Percentiles rank a stretch among this genome's conserved stretches.
Evolutionary conservation across 805 yeast species (phyloP).

Genomic region (Candida yuanshanica): DNA sequence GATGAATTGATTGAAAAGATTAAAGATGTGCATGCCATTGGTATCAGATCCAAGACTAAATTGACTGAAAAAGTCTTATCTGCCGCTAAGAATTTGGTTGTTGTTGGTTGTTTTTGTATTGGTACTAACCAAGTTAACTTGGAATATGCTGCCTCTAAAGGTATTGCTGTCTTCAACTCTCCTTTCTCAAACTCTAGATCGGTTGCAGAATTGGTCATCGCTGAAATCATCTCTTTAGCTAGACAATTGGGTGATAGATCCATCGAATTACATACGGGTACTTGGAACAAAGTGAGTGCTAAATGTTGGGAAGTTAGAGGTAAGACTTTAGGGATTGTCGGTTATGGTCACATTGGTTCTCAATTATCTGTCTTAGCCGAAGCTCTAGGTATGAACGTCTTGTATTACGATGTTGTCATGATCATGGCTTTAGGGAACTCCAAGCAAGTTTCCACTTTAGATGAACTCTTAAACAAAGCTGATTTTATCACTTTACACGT

Average conservation of each 20-base stretch:
- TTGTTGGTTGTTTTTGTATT: conserved; percentile 96
- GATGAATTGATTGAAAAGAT: conserved; percentile 93
- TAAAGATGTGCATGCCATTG: conserved; percentile 90
- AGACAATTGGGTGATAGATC: conserved; percentile 97
- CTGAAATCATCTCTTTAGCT: conserved; percentile 88
- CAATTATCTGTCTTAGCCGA: conserved; percentile 96
- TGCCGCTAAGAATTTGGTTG: conserved; percentile 85
- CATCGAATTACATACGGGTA: conserved; percentile 90
- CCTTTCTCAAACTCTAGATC: conserved; percentile 98
- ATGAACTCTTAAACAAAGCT: conserved; percentile 71
- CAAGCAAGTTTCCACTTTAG: conserved; percentile 79
- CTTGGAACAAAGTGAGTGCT: conserved; percentile 94
- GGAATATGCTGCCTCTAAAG: conserved; percentile 83
- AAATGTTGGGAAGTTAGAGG: conserved; percentile 99
- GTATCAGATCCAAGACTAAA: conserved; percentile 95
- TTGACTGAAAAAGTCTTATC: conserved; percentile 71
- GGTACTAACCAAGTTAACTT: conserved; percentile 98
- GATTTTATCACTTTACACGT: conserved; percentile 94
- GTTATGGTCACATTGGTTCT: conserved; percentile 97
- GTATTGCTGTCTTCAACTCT: conserved; percentile 96
- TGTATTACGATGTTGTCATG: conserved; percentile 86
- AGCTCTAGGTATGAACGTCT: conserved; percentile 94
- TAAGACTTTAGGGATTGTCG: conserved; percentile 93
- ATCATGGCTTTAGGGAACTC: conserved; percentile 98
- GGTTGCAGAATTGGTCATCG: conserved; percentile 95